Base-by-base conservation (phyloP, 352 stramenopile genomes). In the Pythium biforme region DNA sequence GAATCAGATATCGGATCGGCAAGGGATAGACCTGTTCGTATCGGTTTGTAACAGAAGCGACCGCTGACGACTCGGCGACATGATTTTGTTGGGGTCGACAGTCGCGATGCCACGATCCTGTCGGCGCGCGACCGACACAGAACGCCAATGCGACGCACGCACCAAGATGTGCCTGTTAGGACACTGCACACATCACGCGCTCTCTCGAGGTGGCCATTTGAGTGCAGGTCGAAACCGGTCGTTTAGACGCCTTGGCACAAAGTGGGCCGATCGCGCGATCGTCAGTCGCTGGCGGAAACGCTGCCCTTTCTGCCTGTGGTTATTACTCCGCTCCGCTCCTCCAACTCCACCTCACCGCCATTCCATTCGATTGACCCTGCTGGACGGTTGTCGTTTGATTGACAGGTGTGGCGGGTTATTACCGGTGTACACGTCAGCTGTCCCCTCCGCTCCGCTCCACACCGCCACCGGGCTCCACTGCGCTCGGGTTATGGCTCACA, bases 1-100 rank as follows among this genome's bases (percentile, higher is more conserved):
- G 33, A 53, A n/a, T 50, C 43, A 50, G 43, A 50, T n/a, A n/a
- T n/a, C 27, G 20, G 17, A 53, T 47, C 27, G 39, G 25, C 10
- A 15, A n/a, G 5, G 27, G 11, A 34, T 25, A 34, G 27, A 47
- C 40, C 50, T 20, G 50, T 57, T 57, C 50, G 22, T 57, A 57
- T 51, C 45, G 45, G 45, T 47, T 47, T 8, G 40, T 47, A 47
- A 47, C 34, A 40, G 34, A 40, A 40, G 7, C 6, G 12, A 3
- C 34, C 34, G 34, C 34, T 48, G 40, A 55, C 48, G 26, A 39
- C 17, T 53, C 46, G 25, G 48, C 2, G 29, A 15, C 15, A 26
- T 29, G 6, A 4, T 55, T 41, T 23, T 37, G 15, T 11, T 10
- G 25, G 19, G 12, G 45, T 29, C 27, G 45, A 27, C 20, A 33